phyloP scores from a whole-genome alignment of 2,329 filamentous ascomycete species.

The Samsoniella hepiali region DNA sequence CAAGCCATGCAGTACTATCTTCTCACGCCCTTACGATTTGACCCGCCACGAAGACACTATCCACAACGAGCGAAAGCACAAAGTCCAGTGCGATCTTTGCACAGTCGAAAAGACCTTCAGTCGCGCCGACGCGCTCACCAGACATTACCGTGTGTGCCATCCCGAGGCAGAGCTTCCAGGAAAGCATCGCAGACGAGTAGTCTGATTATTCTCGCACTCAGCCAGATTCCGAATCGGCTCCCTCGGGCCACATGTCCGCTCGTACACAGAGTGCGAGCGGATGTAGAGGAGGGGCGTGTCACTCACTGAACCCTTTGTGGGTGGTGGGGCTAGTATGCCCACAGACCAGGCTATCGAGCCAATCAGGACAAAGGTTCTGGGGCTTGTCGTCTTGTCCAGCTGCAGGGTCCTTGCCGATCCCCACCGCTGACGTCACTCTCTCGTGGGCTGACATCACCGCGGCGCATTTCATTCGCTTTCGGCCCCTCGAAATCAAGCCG shows the following conservation, averaged over 20 bases:
- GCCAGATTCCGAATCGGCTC: neutral
- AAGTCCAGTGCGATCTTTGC: conserved; percentile 89
- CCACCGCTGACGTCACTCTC: conserved; percentile 29
- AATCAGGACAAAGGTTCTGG: conserved; percentile 20
- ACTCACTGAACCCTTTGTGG: conserved; percentile 6
- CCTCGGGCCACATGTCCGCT: neutral
- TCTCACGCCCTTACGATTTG: conserved; percentile 93
- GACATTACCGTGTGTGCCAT: conserved; percentile 93
- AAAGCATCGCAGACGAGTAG: conserved; percentile 41
- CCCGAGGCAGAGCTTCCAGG: conserved; percentile 82
- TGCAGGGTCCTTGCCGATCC: conserved; percentile 19
- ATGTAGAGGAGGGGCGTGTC: neutral
- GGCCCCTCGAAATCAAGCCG: conserved; percentile 1
- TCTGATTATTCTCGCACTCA: conserved; percentile 4
- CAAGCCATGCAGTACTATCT: conserved; percentile 90
- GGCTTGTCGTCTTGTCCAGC: neutral
- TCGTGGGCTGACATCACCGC: conserved; percentile 27
- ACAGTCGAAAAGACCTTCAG: conserved; percentile 97
- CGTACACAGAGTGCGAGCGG: neutral
- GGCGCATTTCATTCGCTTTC: conserved; percentile 11
- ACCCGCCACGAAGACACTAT: conserved; percentile 97
- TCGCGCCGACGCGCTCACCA: conserved; percentile 86
- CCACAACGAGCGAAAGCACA: conserved; percentile 90
- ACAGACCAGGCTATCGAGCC: neutral
- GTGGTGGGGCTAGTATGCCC: neutral